Evolutionary conservation across 2,329 filamentous ascomycete species (phyloP), one percentile per base, ranked within the genome.

Genomic region (Monosporascus sp.): DNA sequence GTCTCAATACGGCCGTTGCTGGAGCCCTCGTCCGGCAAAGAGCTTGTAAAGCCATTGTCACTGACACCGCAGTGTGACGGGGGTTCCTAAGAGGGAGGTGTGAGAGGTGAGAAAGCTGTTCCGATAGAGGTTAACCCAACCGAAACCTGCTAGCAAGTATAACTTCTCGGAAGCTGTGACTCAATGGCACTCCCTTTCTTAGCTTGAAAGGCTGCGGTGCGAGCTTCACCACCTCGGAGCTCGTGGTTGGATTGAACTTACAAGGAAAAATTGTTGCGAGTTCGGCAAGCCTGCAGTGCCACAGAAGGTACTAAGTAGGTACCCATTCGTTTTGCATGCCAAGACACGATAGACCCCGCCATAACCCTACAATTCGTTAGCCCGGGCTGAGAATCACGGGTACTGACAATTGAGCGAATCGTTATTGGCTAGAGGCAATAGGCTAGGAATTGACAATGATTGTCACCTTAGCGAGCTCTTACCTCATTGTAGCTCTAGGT

Each of bases 21-120:
- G 67, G 60, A 51, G 62, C 65, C 58, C 64, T 62, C 40, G 65
- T 60, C 41, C 66, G 63, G 54, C 69, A 66, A 41, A 69, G 63
- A 51, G 59, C 57, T 27, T 63, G 61, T 45, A 67, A 59, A 37
- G 64, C 60, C 67, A 69, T 69, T 20, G 34, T 51, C 53, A 38
- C 49, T 50, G 49, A 53, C n/a, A 26, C 44, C 3, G 24, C 47
- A 47, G 50, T 41, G 53, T 55, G 51, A 52, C 46, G 50, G 55
- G 24, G 31, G 9, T 41, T 41, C 1, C 7, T 41, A 31, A 17
- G 24, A 14, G 5, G 22, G 43, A 26, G 43, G 14, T 26, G 14
- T 3, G 14, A n/a, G 14, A 46, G 43, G 24, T 46, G 20, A 27
- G 24, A 16, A 27, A 8, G 14, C 6, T 27, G 20, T 7, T 9